Conservation (phyloP, 495 filamentous ascomycete genomes). For the Lindgomyces ingoldianus region DNA sequence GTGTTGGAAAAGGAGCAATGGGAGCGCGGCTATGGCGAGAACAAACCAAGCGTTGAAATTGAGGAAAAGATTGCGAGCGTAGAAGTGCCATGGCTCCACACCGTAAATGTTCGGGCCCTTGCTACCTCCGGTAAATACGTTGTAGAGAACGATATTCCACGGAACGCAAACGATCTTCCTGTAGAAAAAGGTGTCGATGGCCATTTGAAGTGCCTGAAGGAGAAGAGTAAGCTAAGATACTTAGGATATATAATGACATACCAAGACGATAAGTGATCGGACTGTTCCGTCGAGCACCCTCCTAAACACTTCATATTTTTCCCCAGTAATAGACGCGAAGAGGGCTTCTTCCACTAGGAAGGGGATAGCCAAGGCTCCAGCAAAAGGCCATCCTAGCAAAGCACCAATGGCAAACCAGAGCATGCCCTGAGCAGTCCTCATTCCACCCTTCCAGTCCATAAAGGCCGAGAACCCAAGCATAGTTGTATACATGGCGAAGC, state of each 20-base stretch:
- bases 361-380: constrained; percentile 77
- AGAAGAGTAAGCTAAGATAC: constrained; percentile 22
- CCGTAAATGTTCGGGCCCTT: constrained; percentile 92
- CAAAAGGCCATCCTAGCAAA: constrained; percentile 94
- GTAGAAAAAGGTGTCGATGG: constrained; percentile 80
- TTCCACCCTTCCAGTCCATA: constrained; percentile 76
- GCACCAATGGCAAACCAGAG: constrained; percentile 92
- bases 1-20: constrained; percentile 57
- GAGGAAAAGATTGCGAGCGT: constrained; percentile 83
- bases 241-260: constrained; percentile 50
- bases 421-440: constrained; percentile 77
- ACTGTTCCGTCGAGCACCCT: constrained; percentile 67
- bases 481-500: constrained; percentile 93
- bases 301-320: constrained; percentile 56
- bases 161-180: constrained; percentile 73
- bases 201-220: constrained; percentile 57
- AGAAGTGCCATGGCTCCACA: constrained; percentile 96
- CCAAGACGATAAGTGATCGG: constrained; percentile 66
- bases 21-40: constrained; percentile 73
- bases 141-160: constrained; percentile 94
- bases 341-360: constrained; percentile 76
- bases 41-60: constrained; percentile 97
- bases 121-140: constrained; percentile 76
- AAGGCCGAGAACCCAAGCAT: constrained; percentile 87
- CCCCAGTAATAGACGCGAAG: constrained; percentile 60